Evolutionary conservation across 352 stramenopile species (phyloP).

Genomic region (Globisporangium recalcitrans): DNA sequence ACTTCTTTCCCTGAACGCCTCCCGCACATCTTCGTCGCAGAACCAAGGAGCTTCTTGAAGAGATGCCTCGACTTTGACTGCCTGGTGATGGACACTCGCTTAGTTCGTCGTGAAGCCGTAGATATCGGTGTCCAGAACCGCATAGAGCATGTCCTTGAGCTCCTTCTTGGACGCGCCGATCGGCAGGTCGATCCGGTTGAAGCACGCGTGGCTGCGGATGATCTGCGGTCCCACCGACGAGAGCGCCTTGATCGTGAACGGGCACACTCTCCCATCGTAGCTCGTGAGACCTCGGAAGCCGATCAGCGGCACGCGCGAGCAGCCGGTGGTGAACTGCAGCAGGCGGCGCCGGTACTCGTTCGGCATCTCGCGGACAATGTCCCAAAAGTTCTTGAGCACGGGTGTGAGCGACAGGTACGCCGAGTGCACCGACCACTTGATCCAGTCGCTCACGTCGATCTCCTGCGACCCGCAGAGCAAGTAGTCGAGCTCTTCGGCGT

Average conservation of each 20-base stretch:
- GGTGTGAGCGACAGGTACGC: slow-evolving; percentile 30
- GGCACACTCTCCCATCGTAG: slow-evolving; percentile 72
- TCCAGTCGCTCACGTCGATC: slow-evolving; percentile 95
- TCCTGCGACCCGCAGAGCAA: slow-evolving; percentile 91
- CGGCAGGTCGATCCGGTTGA: slow-evolving; percentile 92
- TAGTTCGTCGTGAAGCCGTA: slow-evolving; percentile 67
- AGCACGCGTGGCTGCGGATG: slow-evolving; percentile 74
- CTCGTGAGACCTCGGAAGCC: slow-evolving; percentile 72
- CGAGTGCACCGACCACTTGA: slow-evolving; percentile 64
- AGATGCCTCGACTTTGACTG: too few relatives aligned
- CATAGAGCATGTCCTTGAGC: slow-evolving; percentile 55
- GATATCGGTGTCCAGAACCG: slow-evolving; percentile 54
- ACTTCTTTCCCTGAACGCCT: not conserved
- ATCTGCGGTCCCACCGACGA: slow-evolving; percentile 41
- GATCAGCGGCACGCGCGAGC: slow-evolving; percentile 63
- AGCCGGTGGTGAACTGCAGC: slow-evolving; percentile 80
- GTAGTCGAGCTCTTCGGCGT: slow-evolving; percentile 96
- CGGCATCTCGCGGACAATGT: slow-evolving; percentile 87
- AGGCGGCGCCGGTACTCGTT: slow-evolving; percentile 71
- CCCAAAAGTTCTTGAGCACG: slow-evolving; percentile 44
- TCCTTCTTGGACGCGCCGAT: slow-evolving; percentile 90
- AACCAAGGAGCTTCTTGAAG: too few relatives aligned
- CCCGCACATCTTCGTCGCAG: too few relatives aligned
- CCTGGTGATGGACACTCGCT: not conserved
- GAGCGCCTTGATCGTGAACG: slow-evolving; percentile 69